Conservation (phyloP, 2,329 filamentous ascomycete genomes). For the Myriosclerotinia scirpicola region DNA sequence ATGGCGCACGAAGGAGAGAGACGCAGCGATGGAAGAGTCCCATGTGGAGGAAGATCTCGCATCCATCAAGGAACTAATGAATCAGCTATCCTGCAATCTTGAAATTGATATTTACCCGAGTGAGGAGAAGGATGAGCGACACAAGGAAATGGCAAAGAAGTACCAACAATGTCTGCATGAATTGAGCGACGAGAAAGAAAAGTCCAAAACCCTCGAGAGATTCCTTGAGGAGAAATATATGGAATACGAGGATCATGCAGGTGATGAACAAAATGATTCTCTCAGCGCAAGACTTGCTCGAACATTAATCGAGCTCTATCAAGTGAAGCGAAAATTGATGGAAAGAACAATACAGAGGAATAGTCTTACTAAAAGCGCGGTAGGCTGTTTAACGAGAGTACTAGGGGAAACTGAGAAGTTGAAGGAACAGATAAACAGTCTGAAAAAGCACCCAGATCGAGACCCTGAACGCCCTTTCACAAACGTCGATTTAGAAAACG, state of each 20-base stretch:
- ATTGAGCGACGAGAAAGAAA: conserved; percentile 18
- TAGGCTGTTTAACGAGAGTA: neutral
- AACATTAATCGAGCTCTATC: conserved; percentile 7
- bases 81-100: conserved; percentile 1
- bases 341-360: conserved; percentile 16
- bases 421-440: neutral
- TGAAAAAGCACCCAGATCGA: neutral
- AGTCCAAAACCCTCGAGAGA: conserved; percentile 1
- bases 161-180: neutral
- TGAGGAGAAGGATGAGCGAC: neutral
- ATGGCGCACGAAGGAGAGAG: neutral
- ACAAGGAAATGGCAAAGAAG: neutral
- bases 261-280: neutral
- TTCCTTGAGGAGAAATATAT: conserved; percentile 15
- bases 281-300: conserved; percentile 7
- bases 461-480: neutral
- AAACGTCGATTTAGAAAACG: neutral
- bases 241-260: neutral
- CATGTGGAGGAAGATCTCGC: neutral
- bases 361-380: conserved; percentile 8
- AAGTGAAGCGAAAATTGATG: conserved; percentile 1
- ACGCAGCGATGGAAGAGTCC: conserved; percentile 2
- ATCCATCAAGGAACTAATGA: conserved; percentile 1
- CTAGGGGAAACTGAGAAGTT: neutral
- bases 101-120: neutral